These are phyloP conservation scores for Pythium monospermum DNA, from an alignment of 352 stramenopile species.

Conservation along the genomic window DNA sequence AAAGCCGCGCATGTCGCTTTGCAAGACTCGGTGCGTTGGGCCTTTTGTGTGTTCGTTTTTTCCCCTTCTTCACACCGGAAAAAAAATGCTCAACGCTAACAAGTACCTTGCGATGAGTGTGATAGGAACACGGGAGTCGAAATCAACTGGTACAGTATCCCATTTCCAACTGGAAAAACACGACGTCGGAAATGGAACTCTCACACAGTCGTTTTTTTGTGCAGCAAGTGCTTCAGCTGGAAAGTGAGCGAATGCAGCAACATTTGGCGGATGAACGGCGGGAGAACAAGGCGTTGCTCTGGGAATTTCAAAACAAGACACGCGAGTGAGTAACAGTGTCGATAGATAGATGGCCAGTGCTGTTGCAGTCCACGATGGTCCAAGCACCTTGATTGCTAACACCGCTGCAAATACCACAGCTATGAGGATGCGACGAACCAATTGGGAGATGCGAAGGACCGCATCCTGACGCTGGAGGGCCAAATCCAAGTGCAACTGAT, in stretches of 20 bases:
- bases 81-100: too few relatives aligned
- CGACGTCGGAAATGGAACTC: too few relatives aligned
- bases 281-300: constrained; percentile 27
- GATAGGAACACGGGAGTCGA: too few relatives aligned
- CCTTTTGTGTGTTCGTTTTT: not conserved
- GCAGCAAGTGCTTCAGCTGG: constrained; percentile 28
- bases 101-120: too few relatives aligned
- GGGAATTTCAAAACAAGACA: constrained; percentile 30
- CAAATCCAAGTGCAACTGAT: constrained; percentile 57
- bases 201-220: not conserved
- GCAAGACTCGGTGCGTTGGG: constrained; percentile 6
- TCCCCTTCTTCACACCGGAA: not conserved
- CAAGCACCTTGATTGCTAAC: too few relatives aligned
- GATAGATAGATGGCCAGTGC: not conserved
- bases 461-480: constrained; percentile 37
- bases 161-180: too few relatives aligned
- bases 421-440: constrained; percentile 30
- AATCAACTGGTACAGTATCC: constrained; percentile 9
- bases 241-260: constrained; percentile 26
- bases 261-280: constrained; percentile 30
- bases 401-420: too few relatives aligned
- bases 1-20: not conserved
- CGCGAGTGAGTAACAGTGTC: constrained; percentile 28
- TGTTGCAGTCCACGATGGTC: too few relatives aligned
- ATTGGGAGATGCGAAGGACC: constrained; percentile 29